Evolutionary conservation across 2,329 filamentous ascomycete genomes (phyloP), one percentile per base, ranked within the genome.

Genomic region (Bipolaris gigantea): DNA sequence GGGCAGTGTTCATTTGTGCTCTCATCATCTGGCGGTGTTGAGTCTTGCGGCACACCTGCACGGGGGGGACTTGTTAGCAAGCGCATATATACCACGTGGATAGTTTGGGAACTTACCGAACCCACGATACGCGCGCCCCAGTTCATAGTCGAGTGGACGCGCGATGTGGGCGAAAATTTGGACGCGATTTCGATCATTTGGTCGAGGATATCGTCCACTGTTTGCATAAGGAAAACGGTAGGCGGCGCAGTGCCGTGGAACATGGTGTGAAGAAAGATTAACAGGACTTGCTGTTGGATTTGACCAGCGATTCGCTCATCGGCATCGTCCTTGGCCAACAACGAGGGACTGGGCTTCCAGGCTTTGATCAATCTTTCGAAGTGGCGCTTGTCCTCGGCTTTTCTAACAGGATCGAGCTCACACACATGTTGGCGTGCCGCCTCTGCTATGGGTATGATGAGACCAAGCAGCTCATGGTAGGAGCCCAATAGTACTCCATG

Each of bases 401-500:
- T 43, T 25, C 36, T 25, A 13, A 18, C 34, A 13, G 16, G 15
- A 19, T 51, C 38, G 16, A 40, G 48, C 15, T 34, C 16, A 19
- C 30, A 25, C 13, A 44, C 9, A 10, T 45, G 38, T 34, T 41
- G 38, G 2, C 48, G 48, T 18, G 48, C 48, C n/a, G 41, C 46
- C 25, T 38, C 21, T 19, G 41, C 34, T 30, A 51, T 51, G 18
- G 41, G 48, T 13, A 46, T 40, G 15, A 51, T 46, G 23, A 51
- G 48, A 38, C 48, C 41, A 13, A 34, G n/a, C 18, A 51, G 27
- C 33, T 45, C 48, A 34, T 51, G 48, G 4, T 10, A 36, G 1
- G 48, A 45, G 2, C 48, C 48, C 21, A 51, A 40, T 16, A 51
- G 21, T 21, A 51, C 34, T n/a, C 48, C 48, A 27, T 46, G 27